These are phyloP conservation scores for Saccharomycopsis selenospora DNA, from an alignment of 805 yeast species.

Conservation along the genomic window DNA sequence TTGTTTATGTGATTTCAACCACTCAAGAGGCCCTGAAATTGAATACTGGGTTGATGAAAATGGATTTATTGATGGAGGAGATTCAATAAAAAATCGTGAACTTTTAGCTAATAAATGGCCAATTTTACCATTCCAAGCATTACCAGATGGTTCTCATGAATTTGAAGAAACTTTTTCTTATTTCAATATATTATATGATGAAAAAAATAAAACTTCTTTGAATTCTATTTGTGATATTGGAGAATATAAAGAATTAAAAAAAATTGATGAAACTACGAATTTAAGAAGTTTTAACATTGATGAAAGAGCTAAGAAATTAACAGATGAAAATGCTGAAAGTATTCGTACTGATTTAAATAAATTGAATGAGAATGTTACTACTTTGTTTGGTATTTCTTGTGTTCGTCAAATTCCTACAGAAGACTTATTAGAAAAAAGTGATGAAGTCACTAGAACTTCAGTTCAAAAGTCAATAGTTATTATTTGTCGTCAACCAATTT, in stretches of 20 bases:
- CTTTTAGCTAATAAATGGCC: conserved; percentile 56
- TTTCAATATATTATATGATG: conserved; percentile 75
- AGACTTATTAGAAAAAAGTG: conserved; percentile 47
- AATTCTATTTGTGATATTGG: conserved; percentile 30
- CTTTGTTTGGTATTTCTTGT: conserved; percentile 93
- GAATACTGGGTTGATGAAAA: conserved; percentile 70
- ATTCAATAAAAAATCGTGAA: conserved; percentile 30
- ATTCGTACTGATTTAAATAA: conserved; percentile 7
- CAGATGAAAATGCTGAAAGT: conserved; percentile 1
- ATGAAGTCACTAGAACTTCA: conserved; percentile 73
- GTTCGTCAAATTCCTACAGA: conserved; percentile 70
- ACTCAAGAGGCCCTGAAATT: conserved; percentile 87
- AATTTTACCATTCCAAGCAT: conserved; percentile 83
- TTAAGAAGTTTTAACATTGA: conserved; percentile 27
- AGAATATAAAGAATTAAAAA: conserved; percentile 10
- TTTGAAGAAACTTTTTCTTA: conserved; percentile 91
- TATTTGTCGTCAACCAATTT: conserved; percentile 78
- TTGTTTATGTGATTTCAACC: conserved; percentile 89
- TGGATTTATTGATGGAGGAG: conserved; percentile 33
- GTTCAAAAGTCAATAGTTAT: conserved; percentile 90
- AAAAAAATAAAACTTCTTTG: conserved; percentile 38
- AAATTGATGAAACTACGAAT: conserved; percentile 31
- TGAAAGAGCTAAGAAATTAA: conserved; percentile 20
- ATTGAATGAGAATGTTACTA: conserved; percentile 36
- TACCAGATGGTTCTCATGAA: conserved; percentile 93